Percentiles rank a stretch among this genome's conserved stretches.
phyloP scores from a whole-genome alignment of 441 rosid species.

The Arabidopsis lyrata region DNA sequence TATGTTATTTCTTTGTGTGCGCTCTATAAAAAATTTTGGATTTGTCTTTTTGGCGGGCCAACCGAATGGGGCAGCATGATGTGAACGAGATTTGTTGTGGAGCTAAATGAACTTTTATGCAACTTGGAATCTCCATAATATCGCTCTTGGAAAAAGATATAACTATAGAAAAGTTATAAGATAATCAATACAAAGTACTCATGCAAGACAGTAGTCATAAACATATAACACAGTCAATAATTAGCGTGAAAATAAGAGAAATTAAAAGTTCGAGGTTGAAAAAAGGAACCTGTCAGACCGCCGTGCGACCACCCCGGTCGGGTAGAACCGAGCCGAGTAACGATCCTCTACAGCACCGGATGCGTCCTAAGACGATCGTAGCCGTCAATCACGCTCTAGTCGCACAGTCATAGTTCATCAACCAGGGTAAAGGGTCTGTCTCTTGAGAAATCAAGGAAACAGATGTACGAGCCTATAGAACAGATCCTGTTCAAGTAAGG shows the following conservation, averaged over 20 bases:
- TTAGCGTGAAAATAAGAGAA: no score
- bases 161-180: background rate
- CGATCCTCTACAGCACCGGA: slow-evolving; percentile 1
- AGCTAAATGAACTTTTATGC: slow-evolving; percentile 23
- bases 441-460: background rate
- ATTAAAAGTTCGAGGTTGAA: no score
- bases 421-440: background rate
- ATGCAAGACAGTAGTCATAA: no score
- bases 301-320: background rate
- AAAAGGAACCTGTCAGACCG: background rate
- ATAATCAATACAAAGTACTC: no score
- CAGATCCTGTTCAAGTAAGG: background rate
- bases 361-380: background rate
- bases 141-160: background rate
- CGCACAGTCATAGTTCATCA: background rate
- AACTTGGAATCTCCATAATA: slow-evolving; percentile 23
- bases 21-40: background rate
- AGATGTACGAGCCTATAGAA: background rate
- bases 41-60: slow-evolving; percentile 22
- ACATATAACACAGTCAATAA: no score
- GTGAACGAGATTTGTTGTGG: slow-evolving; percentile 31
- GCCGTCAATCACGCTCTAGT: background rate
- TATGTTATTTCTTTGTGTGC: background rate
- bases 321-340: background rate
- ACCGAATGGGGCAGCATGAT: slow-evolving; percentile 11